These are phyloP conservation scores for Patellifolia procumbens DNA, from an alignment of 179 eudicot species.

Conservation along the genomic window DNA sequence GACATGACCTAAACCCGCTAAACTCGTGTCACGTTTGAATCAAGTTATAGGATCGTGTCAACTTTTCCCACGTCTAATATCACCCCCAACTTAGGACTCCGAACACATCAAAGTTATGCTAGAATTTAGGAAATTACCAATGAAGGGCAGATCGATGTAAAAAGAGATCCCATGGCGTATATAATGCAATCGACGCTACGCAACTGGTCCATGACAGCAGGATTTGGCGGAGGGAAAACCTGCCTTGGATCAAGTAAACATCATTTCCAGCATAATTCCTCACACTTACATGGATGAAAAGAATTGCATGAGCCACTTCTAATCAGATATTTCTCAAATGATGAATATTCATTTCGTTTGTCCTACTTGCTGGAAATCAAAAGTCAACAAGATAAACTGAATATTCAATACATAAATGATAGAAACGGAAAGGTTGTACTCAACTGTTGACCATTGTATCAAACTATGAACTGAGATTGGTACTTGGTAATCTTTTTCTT, in stretches of 20 bases:
- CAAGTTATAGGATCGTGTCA: too few relatives aligned
- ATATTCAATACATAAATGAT: not conserved
- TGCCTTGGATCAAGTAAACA: constrained; percentile 33
- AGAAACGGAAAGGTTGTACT: not conserved
- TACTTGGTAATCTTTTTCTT: too few relatives aligned
- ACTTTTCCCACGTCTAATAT: too few relatives aligned
- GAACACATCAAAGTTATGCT: not conserved
- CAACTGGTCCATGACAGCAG: constrained; percentile 76
- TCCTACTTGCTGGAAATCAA: constrained; percentile 1
- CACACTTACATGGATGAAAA: constrained; percentile 3
- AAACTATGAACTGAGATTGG: not conserved
- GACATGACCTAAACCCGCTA: too few relatives aligned
- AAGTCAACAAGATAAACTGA: not conserved
- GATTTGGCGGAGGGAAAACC: constrained; percentile 86
- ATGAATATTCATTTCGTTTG: not conserved
- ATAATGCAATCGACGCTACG: constrained; percentile 72
- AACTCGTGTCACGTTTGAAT: too few relatives aligned
- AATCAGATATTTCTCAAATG: not conserved
- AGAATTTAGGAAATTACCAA: constrained; percentile 51
- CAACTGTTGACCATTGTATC: not conserved
- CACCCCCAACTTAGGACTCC: not conserved
- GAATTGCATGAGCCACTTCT: not conserved
- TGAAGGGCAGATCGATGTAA: constrained; percentile 94
- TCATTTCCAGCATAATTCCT: constrained; percentile 1
- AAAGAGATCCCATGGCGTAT: constrained; percentile 97